Percentiles rank a stretch among this genome's conserved stretches.
These are phyloP conservation scores for Oryza brachyantha DNA, from an alignment of 176 grass and related monocot species.

Conservation along the genomic window DNA sequence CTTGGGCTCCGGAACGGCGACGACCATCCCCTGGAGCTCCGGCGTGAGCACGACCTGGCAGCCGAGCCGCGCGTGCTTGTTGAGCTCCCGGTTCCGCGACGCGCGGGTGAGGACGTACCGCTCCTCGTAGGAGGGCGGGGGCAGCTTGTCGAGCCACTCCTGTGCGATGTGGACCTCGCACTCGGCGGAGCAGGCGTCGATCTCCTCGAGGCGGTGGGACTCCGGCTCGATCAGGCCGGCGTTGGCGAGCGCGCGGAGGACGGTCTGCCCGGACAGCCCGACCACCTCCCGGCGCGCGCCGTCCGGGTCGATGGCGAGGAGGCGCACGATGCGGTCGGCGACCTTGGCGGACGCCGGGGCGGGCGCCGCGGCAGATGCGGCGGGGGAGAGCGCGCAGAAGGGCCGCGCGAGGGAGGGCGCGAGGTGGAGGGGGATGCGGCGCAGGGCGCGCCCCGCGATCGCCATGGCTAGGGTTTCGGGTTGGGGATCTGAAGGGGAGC, in stretches of 20 bases:
- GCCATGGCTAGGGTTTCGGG: conserved; percentile 68
- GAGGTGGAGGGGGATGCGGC: conserved; percentile 56
- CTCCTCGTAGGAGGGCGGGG: conserved; percentile 74
- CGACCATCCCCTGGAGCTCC: conserved; percentile 90
- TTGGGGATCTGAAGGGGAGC: conserved; percentile 33
- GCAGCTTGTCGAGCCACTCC: conserved; percentile 96
- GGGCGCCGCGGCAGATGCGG: conserved; percentile 19
- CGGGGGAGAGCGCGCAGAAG: conserved; percentile 34
- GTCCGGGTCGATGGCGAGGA: conserved; percentile 75
- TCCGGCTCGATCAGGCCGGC: conserved; percentile 80
- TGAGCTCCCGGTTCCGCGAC: conserved; percentile 75
- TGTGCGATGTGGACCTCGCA: conserved; percentile 98
- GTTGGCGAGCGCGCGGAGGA: conserved; percentile 81
- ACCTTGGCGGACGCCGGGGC: conserved; percentile 68
- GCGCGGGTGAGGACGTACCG: conserved; percentile 69
- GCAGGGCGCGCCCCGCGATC: conserved; percentile 60
- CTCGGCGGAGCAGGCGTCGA: conserved; percentile 90
- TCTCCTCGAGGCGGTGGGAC: conserved; percentile 88
- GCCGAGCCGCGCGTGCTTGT: conserved; percentile 86
- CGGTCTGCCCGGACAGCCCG: conserved; percentile 73
- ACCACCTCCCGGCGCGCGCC: conserved; percentile 66
- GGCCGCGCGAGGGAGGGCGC: conserved; percentile 37
- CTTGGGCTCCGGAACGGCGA: conserved; percentile 82
- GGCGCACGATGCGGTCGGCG: conserved; percentile 87
- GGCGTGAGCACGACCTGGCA: conserved; percentile 85